These are phyloP conservation scores for Saccharata proteae DNA, from an alignment of 2,329 filamentous ascomycete species.

Conservation along the genomic window DNA sequence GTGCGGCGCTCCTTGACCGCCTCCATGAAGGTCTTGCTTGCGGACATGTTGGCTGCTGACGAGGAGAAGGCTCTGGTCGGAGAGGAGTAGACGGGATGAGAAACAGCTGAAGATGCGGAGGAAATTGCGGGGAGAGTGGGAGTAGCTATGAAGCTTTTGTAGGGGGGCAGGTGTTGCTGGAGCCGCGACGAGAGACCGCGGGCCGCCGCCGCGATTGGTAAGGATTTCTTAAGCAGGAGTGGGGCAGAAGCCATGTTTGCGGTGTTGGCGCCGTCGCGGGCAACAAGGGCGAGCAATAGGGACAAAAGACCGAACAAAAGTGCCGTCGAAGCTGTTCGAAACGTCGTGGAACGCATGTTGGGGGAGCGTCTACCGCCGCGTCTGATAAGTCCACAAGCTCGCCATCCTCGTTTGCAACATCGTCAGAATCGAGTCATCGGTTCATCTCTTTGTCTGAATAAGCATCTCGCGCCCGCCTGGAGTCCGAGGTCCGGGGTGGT, in stretches of 20 bases:
- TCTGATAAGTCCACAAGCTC: no score
- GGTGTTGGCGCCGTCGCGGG: conserved; percentile 1
- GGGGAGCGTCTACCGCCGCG: no score
- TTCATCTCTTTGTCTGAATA: no score
- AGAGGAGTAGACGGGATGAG: neutral
- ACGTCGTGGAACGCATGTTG: no score
- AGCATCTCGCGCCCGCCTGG: no score
- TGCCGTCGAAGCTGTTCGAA: no score
- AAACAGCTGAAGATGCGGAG: neutral
- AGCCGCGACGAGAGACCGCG: neutral
- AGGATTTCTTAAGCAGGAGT: conserved; percentile 21
- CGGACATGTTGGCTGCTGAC: conserved; percentile 24
- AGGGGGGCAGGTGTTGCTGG: neutral
- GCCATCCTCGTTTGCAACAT: no score
- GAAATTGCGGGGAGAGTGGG: neutral
- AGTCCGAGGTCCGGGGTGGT: no score
- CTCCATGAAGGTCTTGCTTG: conserved; percentile 42
- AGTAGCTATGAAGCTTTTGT: conserved; percentile 8
- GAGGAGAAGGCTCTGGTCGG: conserved; percentile 8
- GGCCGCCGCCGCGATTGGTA: conserved; percentile 15
- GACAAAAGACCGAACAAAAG: conserved; percentile 3
- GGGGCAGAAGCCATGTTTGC: conserved; percentile 10
- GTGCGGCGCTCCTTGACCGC: conserved; percentile 57
- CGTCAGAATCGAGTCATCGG: no score
- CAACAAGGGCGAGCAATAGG: neutral